Evolutionary conservation across 805 yeast genomes (phyloP).

Genomic region (Cyberlindnera veronae): DNA sequence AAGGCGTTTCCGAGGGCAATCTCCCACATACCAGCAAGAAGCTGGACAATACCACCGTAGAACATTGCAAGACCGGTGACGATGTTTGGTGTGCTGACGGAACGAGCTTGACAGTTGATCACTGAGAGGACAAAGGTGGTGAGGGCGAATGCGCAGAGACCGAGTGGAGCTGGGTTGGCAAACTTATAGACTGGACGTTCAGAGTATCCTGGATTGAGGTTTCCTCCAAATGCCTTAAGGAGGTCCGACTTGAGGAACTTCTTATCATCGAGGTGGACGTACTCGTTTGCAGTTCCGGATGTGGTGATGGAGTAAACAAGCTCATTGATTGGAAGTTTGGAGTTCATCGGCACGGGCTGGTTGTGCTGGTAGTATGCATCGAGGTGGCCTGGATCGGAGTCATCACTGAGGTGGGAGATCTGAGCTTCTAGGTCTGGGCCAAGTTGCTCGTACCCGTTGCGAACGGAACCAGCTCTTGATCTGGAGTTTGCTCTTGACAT

Average conservation of each 20-base stretch:
- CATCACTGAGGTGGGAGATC: constrained; percentile 18
- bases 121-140: constrained; percentile 59
- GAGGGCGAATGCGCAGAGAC: constrained; percentile 53
- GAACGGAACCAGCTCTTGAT: constrained; percentile 6
- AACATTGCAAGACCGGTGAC: constrained; percentile 60
- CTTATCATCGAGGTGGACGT: constrained; percentile 25
- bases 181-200: constrained; percentile 45
- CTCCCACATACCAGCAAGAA: constrained; percentile 67
- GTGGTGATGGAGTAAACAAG: constrained; percentile 24
- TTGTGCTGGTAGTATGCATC: constrained; percentile 13
- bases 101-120: constrained; percentile 54
- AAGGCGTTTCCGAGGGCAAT: constrained; percentile 60
- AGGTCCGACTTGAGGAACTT: constrained; percentile 43
- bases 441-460: constrained; percentile 12
- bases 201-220: constrained; percentile 56
- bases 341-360: constrained; percentile 11
- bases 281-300: constrained; percentile 26
- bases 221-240: constrained; percentile 66
- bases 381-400: constrained; percentile 10
- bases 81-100: constrained; percentile 49
- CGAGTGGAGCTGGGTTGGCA: constrained; percentile 57
- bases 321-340: constrained; percentile 11
- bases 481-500: constrained; percentile 13
- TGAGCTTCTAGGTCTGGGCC: constrained; percentile 21
- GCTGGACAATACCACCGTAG: constrained; percentile 60